Evolutionary conservation across 2,329 filamentous ascomycete genomes (phyloP).

Genomic region (Ambrosiella beaveri): DNA sequence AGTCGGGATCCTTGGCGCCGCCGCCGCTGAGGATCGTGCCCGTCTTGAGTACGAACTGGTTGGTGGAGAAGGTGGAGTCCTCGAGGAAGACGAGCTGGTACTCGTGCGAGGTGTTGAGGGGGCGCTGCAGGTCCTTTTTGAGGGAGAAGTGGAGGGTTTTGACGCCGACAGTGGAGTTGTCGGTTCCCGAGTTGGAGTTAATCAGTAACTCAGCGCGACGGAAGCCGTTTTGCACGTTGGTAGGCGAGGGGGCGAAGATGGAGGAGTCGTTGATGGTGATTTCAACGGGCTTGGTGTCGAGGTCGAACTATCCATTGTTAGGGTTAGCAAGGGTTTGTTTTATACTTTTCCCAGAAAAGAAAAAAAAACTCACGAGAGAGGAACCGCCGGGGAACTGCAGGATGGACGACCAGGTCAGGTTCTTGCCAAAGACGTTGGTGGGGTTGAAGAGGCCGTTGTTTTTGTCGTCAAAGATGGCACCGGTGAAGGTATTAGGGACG

Average conservation of each 20-base stretch:
- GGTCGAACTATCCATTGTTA: conserved; percentile 23
- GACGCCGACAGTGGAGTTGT: conserved; percentile 33
- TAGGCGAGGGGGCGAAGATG: conserved; percentile 35
- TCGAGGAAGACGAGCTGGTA: conserved; percentile 39
- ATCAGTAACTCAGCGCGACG: conserved; percentile 40
- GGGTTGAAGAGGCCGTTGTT: conserved; percentile 31
- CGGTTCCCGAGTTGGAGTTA: conserved; percentile 31
- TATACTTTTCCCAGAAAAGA: not conserved
- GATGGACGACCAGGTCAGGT: conserved; percentile 32
- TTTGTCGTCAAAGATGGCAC: conserved; percentile 25
- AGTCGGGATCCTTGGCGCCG: conserved; percentile 20
- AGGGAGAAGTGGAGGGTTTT: conserved; percentile 47
- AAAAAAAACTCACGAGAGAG: conserved; percentile 22
- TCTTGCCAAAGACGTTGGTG: conserved; percentile 33
- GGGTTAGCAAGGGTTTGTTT: conserved; percentile 1
- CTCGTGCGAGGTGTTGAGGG: conserved; percentile 42
- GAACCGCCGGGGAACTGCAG: conserved; percentile 27
- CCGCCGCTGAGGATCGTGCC: conserved; percentile 31
- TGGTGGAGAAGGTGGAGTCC: conserved; percentile 28
- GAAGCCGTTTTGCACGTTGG: conserved; percentile 39
- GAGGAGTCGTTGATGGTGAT: conserved; percentile 40
- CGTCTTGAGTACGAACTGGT: conserved; percentile 38
- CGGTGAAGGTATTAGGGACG: conserved; percentile 22
- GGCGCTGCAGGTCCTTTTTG: conserved; percentile 31
- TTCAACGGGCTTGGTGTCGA: conserved; percentile 28